Base-by-base conservation (phyloP, 1,139 yeast species). In the Groenewaldozyma auringiensis region DNA sequence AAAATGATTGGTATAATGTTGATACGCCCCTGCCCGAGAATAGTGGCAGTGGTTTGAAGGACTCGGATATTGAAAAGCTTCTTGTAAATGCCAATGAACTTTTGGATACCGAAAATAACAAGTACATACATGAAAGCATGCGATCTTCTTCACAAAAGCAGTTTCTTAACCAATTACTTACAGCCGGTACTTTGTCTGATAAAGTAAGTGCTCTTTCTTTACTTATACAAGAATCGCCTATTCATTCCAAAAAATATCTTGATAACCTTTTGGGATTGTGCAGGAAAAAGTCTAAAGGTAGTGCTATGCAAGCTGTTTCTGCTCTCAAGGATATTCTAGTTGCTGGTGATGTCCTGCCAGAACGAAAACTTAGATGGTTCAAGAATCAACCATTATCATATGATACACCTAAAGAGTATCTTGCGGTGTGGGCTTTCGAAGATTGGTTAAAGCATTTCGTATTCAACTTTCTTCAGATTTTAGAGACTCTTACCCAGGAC, bases 151-250 rank as follows among this genome's bases (percentile, higher is more conserved):
- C 95, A 2, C 96, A 89, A 64, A 82, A 79, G 63, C 84, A 83
- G 74, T 89, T 89, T 64, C 80, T 89, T 75, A 76, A 92, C 1
- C 95, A 92, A 65, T 83, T 92, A 53, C 75, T 92, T 59, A 74
- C 89, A 4, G 84, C 81, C 53, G 99, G 99, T 84, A 92, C 99
- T 0, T 74, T 92, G 56, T 83, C 81, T 58, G 99, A 92, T 82
- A 89, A 92, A 67, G 85, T 92, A 48, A 86, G 96, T 41, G 96
- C 98, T 0, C 74, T 92, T 59, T 89, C 98, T 0, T 76, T 92
- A 61, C 71, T 92, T 62, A 78, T 89, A 42, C 97, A 92, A 63
- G 98, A 92, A 67, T 88, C 97, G 2, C 98, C 99, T 3, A 64
- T 88, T 48, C 98, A 92, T 62, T 85, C 94, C 54, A 62, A 82